Base-by-base conservation (phyloP, 2,329 filamentous ascomycete species). In the Pseudogymnoascus sp. region DNA sequence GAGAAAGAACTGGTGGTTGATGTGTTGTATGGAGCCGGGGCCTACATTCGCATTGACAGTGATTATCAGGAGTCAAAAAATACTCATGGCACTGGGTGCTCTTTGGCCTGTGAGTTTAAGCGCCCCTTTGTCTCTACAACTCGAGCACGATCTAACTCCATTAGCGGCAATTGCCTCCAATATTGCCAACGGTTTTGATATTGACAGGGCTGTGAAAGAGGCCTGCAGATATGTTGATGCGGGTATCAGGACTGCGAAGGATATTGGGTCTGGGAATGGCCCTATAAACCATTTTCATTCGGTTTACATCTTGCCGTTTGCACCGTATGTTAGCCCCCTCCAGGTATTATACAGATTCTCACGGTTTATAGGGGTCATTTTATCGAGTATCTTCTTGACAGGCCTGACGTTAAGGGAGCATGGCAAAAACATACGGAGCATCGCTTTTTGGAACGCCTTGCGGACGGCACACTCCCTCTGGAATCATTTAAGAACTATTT, bases 11-110 rank as follows among this genome's bases (percentile, higher is more conserved):
- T 89, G 2, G 85, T 97, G 1, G 81, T 95, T 29, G 91, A 97
- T 71, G 81, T 97, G 3, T 80, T 96, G 4, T 84, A 85, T 44
- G 89, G 90, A 5, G 80, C 80, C 0, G 78, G 77, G 0, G 74
- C 81, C n/a, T 73, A 81, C 0, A 78, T 84, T 1, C 77, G 85
- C 39, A 81, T 96, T 58, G 82, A 92, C 73, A 89, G 85, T 39
- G 79, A 81, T 4, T 97, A 89, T 71, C 80, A 91, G 65, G 76
- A 80, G 8, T 91, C 88, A 7, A 87, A 80, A 64, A 93, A 93
- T 71, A 97, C 93, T 0, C 94, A 99, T 70, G 94, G 94, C 0
- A 97, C 94, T 0, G 94, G 94, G 3, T 99, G 94, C 72, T 95
- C 92, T 8, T 81, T 97, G 64, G 94, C 94, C 41, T 96, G 87